Evolutionary conservation across 192 early-diverging fungal species (phyloP).

Genomic region (Entomortierella beljakovae): DNA sequence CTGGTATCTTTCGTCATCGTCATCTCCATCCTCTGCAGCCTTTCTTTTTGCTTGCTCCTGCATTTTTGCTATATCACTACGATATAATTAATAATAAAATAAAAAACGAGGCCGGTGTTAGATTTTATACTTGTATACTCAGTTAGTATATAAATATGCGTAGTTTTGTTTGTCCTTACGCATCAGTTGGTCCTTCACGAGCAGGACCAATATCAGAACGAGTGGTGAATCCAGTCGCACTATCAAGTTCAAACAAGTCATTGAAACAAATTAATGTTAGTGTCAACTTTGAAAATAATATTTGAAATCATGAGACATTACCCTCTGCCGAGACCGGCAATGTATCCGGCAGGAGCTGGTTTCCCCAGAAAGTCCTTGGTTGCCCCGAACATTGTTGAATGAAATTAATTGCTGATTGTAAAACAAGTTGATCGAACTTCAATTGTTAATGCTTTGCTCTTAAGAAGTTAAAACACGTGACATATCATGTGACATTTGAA

Average conservation of each 20-base stretch:
- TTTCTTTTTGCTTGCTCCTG: conserved; percentile 59
- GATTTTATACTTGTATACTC: no score
- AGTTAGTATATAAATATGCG: no score
- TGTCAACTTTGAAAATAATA: background rate
- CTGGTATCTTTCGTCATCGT: conserved; percentile 80
- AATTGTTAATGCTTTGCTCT: no score
- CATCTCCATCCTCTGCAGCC: conserved; percentile 71
- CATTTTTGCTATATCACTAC: conserved; percentile 43
- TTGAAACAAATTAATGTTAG: background rate
- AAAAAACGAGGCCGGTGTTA: background rate
- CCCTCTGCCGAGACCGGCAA: conserved; percentile 96
- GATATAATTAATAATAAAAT: background rate
- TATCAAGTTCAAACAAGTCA: conserved; percentile 17
- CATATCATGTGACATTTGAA: no score
- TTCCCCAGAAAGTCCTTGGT: conserved; percentile 94
- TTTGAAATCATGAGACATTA: conserved; percentile 7
- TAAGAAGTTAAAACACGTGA: no score
- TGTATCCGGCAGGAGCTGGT: conserved; percentile 94
- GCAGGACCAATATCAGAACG: conserved; percentile 98
- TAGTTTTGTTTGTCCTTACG: conserved; percentile 31
- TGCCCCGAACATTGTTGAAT: conserved; percentile 62
- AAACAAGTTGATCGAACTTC: conserved; percentile 2
- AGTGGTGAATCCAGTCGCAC: conserved; percentile 97
- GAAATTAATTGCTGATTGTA: background rate
- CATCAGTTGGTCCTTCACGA: conserved; percentile 72